Evolutionary conservation across 371 early-diverging fungal species (phyloP).

Genomic region (Basidiobolus meristosporus): DNA sequence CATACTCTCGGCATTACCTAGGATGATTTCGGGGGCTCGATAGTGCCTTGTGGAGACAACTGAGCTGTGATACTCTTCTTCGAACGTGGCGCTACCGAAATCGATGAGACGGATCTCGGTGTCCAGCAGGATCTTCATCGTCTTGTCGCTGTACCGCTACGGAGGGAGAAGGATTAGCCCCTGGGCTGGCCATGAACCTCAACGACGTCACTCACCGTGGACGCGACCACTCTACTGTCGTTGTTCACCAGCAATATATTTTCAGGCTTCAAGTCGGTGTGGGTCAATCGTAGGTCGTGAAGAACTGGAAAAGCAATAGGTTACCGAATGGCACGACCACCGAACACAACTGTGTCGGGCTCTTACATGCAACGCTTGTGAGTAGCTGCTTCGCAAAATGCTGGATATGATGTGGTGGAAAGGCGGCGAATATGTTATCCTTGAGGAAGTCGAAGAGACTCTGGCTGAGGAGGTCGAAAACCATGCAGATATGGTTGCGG

Average conservation of each 20-base stretch:
- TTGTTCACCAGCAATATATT: slow-evolving; percentile 47
- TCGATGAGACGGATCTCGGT: slow-evolving; percentile 80
- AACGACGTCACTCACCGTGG: too few relatives aligned
- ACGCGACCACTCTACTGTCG: too few relatives aligned
- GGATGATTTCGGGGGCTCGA: slow-evolving; percentile 91
- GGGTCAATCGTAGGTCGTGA: slow-evolving; percentile 63
- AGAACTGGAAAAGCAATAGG: too few relatives aligned
- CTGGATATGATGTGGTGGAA: slow-evolving; percentile 69
- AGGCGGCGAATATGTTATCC: slow-evolving; percentile 68
- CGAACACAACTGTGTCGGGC: too few relatives aligned
- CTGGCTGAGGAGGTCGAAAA: slow-evolving; percentile 75
- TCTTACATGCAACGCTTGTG: slow-evolving; percentile 49
- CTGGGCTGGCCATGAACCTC: too few relatives aligned
- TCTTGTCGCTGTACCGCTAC: background rate
- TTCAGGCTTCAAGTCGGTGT: slow-evolving; percentile 91
- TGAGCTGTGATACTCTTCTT: slow-evolving; percentile 76
- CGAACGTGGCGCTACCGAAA: slow-evolving; percentile 90
- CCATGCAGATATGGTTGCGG: slow-evolving; percentile 90
- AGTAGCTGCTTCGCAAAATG: slow-evolving; percentile 60
- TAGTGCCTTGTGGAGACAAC: slow-evolving; percentile 89
- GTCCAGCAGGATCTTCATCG: slow-evolving; percentile 18
- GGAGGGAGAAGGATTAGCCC: background rate
- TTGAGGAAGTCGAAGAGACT: slow-evolving; percentile 89
- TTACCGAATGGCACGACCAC: too few relatives aligned
- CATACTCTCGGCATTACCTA: too few relatives aligned